Percentiles rank a stretch among this genome's conserved stretches.
Evolutionary conservation across 805 yeast species (phyloP).

Genomic region (Yarrowia divulgata): DNA sequence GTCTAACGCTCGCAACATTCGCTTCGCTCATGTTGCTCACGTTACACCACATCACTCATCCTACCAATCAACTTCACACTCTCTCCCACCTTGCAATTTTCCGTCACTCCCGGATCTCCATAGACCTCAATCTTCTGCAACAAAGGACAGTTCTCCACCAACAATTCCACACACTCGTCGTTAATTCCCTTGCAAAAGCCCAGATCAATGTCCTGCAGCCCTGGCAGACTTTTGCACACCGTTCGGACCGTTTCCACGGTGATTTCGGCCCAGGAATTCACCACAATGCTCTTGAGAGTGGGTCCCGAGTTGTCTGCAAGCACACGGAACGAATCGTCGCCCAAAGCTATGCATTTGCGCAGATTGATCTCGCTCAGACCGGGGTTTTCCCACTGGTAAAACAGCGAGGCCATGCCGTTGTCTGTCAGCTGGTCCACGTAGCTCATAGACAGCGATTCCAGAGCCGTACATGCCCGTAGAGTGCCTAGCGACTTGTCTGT

Average conservation of each 20-base stretch:
- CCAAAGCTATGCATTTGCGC: conserved; percentile 69
- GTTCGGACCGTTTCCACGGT: conserved; percentile 52
- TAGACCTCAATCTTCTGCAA: conserved; percentile 76
- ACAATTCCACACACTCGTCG: conserved; percentile 65
- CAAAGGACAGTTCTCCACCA: conserved; percentile 67
- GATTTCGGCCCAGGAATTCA: conserved; percentile 75
- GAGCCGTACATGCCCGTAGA: conserved; percentile 63
- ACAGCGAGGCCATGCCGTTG: conserved; percentile 67
- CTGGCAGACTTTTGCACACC: conserved; percentile 55
- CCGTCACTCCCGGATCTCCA: conserved; percentile 56
- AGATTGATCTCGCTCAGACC: conserved; percentile 69
- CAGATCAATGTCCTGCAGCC: conserved; percentile 70
- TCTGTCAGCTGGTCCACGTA: conserved; percentile 71
- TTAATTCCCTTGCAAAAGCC: conserved; percentile 84
- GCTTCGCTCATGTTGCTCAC: not conserved
- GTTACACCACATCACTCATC: conserved; percentile 59
- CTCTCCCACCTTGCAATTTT: conserved; percentile 52
- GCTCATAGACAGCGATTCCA: conserved; percentile 68
- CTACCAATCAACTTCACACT: conserved; percentile 75
- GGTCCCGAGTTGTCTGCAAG: conserved; percentile 66
- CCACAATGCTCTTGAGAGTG: conserved; percentile 70
- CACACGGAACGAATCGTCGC: conserved; percentile 67
- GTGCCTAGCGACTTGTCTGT: conserved; percentile 64
- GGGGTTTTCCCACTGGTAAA: conserved; percentile 59
- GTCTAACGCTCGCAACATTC: not conserved